phyloP scores from a whole-genome alignment of 176 grass and related monocot species.

The Otatea glauca region DNA sequence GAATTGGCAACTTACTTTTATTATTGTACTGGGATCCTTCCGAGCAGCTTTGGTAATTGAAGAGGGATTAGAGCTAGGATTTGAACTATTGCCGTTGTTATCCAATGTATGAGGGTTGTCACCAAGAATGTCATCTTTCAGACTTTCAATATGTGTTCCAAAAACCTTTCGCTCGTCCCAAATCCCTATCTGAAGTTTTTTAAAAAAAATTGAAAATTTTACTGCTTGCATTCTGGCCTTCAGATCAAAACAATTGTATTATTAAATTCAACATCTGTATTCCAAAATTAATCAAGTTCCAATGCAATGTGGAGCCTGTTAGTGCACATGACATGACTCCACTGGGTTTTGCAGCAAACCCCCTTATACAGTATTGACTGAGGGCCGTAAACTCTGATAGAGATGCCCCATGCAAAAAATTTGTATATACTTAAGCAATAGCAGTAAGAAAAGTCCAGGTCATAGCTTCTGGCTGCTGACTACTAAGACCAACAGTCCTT shows the following conservation, averaged over 20 bases:
- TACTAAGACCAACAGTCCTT: background rate
- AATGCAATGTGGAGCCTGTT: slow-evolving; percentile 5
- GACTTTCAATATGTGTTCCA: slow-evolving; percentile 69
- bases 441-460: background rate
- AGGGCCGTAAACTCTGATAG: slow-evolving; percentile 1
- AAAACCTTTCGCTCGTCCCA: slow-evolving; percentile 97
- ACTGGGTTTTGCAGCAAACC: background rate
- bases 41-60: slow-evolving; percentile 66
- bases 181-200: slow-evolving; percentile 69
- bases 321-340: background rate
- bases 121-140: slow-evolving; percentile 84
- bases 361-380: background rate
- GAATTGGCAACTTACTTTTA: slow-evolving; percentile 69
- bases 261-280: background rate
- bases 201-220: slow-evolving; percentile 5
- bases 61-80: slow-evolving; percentile 55
- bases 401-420: background rate
- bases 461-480: background rate
- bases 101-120: slow-evolving; percentile 53
- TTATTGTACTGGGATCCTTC: slow-evolving; percentile 72
- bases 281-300: slow-evolving; percentile 10
- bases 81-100: slow-evolving; percentile 61
- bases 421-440: background rate
- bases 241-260: background rate
- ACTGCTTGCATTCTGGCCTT: background rate